A percentile compares a stretch with the other conserved stretches of the same genome.
phyloP scores from a whole-genome alignment of 2,329 filamentous ascomycete species.

The Beauveria bassiana region DNA sequence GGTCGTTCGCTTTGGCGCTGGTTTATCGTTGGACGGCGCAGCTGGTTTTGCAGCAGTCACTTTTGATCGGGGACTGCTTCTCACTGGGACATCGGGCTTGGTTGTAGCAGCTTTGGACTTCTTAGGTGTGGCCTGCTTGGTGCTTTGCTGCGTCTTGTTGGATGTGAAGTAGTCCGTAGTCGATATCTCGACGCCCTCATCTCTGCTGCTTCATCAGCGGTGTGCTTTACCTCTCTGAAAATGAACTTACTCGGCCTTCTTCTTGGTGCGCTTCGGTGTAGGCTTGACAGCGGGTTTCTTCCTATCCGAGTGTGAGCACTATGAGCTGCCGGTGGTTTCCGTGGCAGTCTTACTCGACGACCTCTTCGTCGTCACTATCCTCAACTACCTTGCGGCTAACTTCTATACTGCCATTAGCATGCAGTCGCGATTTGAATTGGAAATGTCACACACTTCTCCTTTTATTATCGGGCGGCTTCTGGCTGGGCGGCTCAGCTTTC shows the following conservation, averaged over 20 bases:
- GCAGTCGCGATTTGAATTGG: background rate
- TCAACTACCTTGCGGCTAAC: conserved; percentile 61
- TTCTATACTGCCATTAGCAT: conserved; percentile 27
- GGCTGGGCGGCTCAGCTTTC: conserved; percentile 38
- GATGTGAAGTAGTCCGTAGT: conserved; percentile 52
- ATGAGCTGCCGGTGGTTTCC: background rate
- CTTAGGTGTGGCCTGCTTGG: conserved; percentile 34
- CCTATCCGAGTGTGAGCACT: conserved; percentile 27
- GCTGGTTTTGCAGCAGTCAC: conserved; percentile 21
- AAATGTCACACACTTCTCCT: conserved; percentile 8
- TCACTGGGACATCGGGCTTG: conserved; percentile 37
- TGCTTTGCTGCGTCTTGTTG: conserved; percentile 27
- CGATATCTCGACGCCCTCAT: conserved; percentile 43
- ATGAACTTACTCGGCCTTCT: conserved; percentile 45
- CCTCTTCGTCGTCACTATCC: conserved; percentile 73
- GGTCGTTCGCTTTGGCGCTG: conserved; percentile 30
- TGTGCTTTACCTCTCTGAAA: conserved; percentile 2
- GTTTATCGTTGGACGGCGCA: conserved; percentile 21
- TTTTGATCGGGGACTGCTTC: conserved; percentile 46
- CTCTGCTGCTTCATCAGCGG: conserved; percentile 19
- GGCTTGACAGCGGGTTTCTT: conserved; percentile 49
- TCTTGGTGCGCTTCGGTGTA: conserved; percentile 39
- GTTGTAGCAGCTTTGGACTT: conserved; percentile 26
- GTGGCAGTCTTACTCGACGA: conserved; percentile 36
- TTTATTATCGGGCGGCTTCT: conserved; percentile 37